Percentiles rank a stretch among this genome's conserved stretches.
Evolutionary conservation across 306 rosid genomes (phyloP).

Genomic region (Chamaecrista fasciculata): DNA sequence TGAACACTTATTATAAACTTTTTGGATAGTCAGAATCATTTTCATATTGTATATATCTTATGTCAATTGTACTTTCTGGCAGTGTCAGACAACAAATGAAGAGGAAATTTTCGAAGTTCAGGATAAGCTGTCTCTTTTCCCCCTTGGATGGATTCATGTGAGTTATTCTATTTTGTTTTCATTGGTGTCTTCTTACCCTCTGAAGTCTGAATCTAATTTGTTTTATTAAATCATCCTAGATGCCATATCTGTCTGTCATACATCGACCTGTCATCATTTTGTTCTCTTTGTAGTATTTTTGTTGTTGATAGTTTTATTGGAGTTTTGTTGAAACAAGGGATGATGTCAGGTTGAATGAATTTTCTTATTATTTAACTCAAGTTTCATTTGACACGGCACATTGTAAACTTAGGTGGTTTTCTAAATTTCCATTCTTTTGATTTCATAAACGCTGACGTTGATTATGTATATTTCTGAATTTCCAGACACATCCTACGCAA

Average conservation of each 20-base stretch:
- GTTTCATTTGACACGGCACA: not conserved
- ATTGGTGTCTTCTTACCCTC: slow-evolving; percentile 1
- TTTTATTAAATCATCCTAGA: slow-evolving; percentile 5
- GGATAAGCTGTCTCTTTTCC: slow-evolving; percentile 86
- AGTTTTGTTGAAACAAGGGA: not conserved
- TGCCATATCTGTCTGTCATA: slow-evolving; percentile 13
- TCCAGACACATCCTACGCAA: slow-evolving; percentile 98
- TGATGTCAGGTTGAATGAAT: not conserved
- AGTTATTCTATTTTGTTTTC: slow-evolving; percentile 34
- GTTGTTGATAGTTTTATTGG: not conserved
- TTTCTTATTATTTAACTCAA: not conserved
- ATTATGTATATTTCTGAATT: slow-evolving; percentile 29
- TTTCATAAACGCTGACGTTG: slow-evolving; percentile 14
- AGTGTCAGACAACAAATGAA: slow-evolving; percentile 94
- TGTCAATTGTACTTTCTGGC: slow-evolving; percentile 35
- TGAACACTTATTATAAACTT: slow-evolving; percentile 32
- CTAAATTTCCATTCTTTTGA: slow-evolving; percentile 13
- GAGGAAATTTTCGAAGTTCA: slow-evolving; percentile 98
- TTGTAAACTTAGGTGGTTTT: not conserved
- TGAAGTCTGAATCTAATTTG: not conserved
- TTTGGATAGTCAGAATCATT: slow-evolving; percentile 18
- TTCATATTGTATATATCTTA: slow-evolving; percentile 1
- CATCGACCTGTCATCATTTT: not conserved
- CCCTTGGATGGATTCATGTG: slow-evolving; percentile 99
- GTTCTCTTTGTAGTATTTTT: too few relatives aligned